Percentiles rank a stretch among this genome's conserved stretches.
phyloP scores from a whole-genome alignment of 108 stramenopile species.

The Pseudonitzschia delicatissima region DNA sequence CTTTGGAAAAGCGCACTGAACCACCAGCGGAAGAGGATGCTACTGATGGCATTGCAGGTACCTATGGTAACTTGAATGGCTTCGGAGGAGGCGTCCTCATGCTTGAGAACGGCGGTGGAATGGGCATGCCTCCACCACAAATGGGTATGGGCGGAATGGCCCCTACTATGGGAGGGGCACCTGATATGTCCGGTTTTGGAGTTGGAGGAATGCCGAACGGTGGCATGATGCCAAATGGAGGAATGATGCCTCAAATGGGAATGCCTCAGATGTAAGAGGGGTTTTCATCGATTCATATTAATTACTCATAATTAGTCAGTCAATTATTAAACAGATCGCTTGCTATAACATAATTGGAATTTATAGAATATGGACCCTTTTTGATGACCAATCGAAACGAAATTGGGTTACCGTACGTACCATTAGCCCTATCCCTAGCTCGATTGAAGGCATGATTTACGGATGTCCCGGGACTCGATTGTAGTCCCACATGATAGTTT shows the following conservation, averaged over 20 bases:
- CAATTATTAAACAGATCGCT: too few species aligned
- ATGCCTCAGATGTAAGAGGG: constrained; percentile 12
- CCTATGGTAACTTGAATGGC: constrained; percentile 74
- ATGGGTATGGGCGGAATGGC: constrained; percentile 26
- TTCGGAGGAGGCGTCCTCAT: constrained; percentile 73
- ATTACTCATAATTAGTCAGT: neutral
- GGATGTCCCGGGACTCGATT: too few species aligned
- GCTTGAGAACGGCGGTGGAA: constrained; percentile 63
- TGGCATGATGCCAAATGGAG: constrained; percentile 50
- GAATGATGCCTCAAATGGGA: constrained; percentile 35
- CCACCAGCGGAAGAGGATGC: constrained; percentile 83
- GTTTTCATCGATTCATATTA: constrained; percentile 3
- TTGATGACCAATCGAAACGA: too few species aligned
- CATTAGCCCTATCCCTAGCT: too few species aligned
- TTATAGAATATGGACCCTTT: too few species aligned
- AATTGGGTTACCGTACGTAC: too few species aligned
- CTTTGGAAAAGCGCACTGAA: constrained; percentile 90
- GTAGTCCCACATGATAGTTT: too few species aligned
- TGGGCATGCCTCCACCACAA: constrained; percentile 16
- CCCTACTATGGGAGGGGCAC: too few species aligned
- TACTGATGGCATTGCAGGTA: constrained; percentile 72
- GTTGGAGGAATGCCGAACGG: constrained; percentile 22
- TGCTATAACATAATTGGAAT: too few species aligned
- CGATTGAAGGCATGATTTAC: too few species aligned
- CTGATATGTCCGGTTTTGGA: constrained; percentile 81